Percentiles rank a stretch among this genome's conserved stretches.
These are phyloP conservation scores for Lizanozyma gosingica DNA, from an alignment of 1,139 yeast species.

Conservation along the genomic window DNA sequence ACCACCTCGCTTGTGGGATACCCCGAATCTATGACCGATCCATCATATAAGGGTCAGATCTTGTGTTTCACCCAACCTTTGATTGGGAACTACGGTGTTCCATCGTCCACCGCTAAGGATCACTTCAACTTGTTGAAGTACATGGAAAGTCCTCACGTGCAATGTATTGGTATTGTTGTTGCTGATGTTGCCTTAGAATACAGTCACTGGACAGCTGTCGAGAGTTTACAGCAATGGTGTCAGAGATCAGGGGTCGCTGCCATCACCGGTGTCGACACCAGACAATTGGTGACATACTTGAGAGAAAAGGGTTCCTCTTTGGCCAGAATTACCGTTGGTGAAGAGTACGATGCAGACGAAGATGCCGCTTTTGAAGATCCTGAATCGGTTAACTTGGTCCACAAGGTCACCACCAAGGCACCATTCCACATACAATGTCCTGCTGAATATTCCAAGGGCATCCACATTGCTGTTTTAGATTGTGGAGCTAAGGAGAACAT, in stretches of 20 bases:
- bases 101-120: constrained; percentile 73
- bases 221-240: constrained; percentile 92
- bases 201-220: constrained; percentile 99
- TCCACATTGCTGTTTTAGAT: constrained; percentile 87
- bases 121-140: constrained; percentile 77
- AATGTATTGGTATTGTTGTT: constrained; percentile 93
- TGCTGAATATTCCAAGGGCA: constrained; percentile 43
- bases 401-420: constrained; percentile 88
- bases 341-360: constrained; percentile 83
- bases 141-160: constrained; percentile 85
- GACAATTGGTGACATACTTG: constrained; percentile 83
- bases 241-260: constrained; percentile 95
- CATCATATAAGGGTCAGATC: constrained; percentile 93
- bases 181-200: constrained; percentile 92
- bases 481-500: constrained; percentile 98
- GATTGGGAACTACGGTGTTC: constrained; percentile 97
- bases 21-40: constrained; percentile 98
- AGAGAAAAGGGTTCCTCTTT: constrained; percentile 94
- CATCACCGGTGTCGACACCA: constrained; percentile 92
- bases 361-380: constrained; percentile 92
- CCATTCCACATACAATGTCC: constrained; percentile 83
- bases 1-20: constrained; percentile 96
- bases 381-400: constrained; percentile 83
- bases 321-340: constrained; percentile 84
- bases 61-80: constrained; percentile 94